Evolutionary conservation across 2,329 filamentous ascomycete species (phyloP), one percentile per base, ranked within the genome.

Genomic region (Curvularia lunata): DNA sequence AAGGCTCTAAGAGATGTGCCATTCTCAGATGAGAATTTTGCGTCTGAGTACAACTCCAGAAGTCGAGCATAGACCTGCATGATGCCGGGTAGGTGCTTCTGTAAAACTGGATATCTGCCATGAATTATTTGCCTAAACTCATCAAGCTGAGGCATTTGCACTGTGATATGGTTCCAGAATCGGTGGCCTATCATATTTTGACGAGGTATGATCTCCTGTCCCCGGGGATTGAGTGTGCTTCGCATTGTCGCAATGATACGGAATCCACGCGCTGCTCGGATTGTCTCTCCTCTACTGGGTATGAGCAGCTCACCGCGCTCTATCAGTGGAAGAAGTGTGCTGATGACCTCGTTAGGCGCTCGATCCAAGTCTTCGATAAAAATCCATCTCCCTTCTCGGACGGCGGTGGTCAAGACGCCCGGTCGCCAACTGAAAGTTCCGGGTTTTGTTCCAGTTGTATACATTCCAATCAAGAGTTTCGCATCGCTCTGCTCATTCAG

Each of bases 401-500:
- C 92, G 34, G 96, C 96, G 28, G 92, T 96, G 0, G 95, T 97
- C 66, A 99, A 81, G 19, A 98, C 91, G 78, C 95, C 95, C 3
- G 95, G 87, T 58, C 91, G 87, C 95, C 95, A 99, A 49, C 86
- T 86, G 74, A 99, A 99, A 9, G 91, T 93, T 1, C 93, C 93
- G 1, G 92, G 93, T 59, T 89, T 90, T 16, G 90, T 86, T 56
- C 92, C 93, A 21, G 92, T 95, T 1, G 94, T 91, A 77, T 99
- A 98, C 74, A 98, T 87, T 3, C 95, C 95, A 62, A 99, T 87
- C 40, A 99, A 86, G 80, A 96, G 91, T 77, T 99, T 99, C 0
- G 94, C 93, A 77, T 99, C 95, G 2, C 93, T 98, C 77, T 99
- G 96, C 77, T 98, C 95, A 73, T 99, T 99, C 32, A 99, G 82